These are phyloP conservation scores for Panicum virgatum DNA, from an alignment of 202 grass and related monocot species.

Conservation along the genomic window DNA sequence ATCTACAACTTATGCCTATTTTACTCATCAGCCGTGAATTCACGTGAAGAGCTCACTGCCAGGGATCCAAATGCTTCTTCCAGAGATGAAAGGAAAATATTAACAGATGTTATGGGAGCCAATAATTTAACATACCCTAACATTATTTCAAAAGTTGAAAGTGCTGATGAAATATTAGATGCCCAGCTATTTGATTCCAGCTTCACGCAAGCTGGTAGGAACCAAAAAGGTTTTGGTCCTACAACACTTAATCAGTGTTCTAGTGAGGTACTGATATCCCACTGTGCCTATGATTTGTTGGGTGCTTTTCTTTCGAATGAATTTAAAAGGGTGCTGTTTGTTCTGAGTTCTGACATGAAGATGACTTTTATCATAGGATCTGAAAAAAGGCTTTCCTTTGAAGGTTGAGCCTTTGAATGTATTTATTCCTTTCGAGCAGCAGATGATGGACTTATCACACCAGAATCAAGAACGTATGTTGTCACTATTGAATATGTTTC, in stretches of 20 bases:
- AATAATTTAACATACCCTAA: slow-evolving; percentile 41
- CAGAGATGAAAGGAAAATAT: slow-evolving; percentile 26
- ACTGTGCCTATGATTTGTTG: background rate
- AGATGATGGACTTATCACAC: slow-evolving; percentile 40
- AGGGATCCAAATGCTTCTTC: slow-evolving; percentile 21
- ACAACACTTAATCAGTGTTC: slow-evolving; percentile 24
- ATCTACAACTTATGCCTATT: background rate
- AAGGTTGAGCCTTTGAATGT: slow-evolving; percentile 50
- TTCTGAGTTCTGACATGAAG: background rate
- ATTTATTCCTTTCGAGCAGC: slow-evolving; percentile 34
- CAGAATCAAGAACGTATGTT: slow-evolving; percentile 45
- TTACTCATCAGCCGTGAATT: slow-evolving; percentile 34
- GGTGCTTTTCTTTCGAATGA: background rate
- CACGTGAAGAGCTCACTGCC: background rate
- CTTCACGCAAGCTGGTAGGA: background rate
- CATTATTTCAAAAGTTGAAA: slow-evolving; percentile 44
- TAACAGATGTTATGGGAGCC: background rate
- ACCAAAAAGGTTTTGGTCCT: slow-evolving; percentile 19
- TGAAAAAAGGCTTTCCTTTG: slow-evolving; percentile 47
- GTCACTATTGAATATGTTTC: slow-evolving; percentile 22
- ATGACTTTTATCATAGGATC: slow-evolving; percentile 38
- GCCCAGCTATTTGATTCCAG: slow-evolving; percentile 22
- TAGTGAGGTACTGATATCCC: slow-evolving; percentile 33
- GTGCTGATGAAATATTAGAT: slow-evolving; percentile 19
- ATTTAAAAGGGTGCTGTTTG: background rate